These are phyloP conservation scores for Yamagishiella unicocca DNA, from an alignment of 139 green algal species.

Conservation along the genomic window DNA sequence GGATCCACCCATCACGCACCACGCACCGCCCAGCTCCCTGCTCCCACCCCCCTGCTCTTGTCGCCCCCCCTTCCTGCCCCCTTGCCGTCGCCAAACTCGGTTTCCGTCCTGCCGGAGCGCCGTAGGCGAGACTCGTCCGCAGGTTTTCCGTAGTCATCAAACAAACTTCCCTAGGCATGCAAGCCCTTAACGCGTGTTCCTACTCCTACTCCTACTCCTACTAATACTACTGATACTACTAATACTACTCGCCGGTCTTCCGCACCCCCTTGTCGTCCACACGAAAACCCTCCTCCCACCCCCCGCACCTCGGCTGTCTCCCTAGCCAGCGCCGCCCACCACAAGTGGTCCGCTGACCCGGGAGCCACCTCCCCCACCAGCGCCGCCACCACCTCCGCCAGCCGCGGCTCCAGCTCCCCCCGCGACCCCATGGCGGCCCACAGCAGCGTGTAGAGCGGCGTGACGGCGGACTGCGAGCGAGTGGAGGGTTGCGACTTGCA, in stretches of 20 bases:
- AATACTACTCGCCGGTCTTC: neutral
- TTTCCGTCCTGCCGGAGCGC: too few species aligned
- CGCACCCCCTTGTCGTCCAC: too few species aligned
- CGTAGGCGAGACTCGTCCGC: neutral
- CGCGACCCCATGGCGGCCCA: conserved; percentile 33
- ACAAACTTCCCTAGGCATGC: neutral
- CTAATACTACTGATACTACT: neutral
- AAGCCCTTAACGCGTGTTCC: neutral
- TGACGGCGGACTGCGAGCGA: conserved; percentile 46
- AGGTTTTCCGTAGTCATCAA: neutral
- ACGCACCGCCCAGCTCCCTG: too few species aligned
- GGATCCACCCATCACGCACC: too few species aligned
- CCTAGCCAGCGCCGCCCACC: conserved; percentile 22
- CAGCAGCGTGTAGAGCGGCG: conserved; percentile 54
- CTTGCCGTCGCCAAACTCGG: too few species aligned
- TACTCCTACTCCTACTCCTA: neutral
- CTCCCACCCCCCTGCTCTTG: neutral
- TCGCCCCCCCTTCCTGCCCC: neutral
- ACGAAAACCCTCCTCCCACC: neutral
- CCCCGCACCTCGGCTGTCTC: conserved; percentile 22
- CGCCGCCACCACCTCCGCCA: conserved; percentile 55
- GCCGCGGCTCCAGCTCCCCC: conserved; percentile 50
- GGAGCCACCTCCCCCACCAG: conserved; percentile 45
- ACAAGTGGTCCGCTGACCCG: conserved; percentile 51
- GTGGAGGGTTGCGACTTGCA: neutral